Evolutionary conservation across 345 rosid species (phyloP).

Genomic region (Eucalyptus fibrosa): DNA sequence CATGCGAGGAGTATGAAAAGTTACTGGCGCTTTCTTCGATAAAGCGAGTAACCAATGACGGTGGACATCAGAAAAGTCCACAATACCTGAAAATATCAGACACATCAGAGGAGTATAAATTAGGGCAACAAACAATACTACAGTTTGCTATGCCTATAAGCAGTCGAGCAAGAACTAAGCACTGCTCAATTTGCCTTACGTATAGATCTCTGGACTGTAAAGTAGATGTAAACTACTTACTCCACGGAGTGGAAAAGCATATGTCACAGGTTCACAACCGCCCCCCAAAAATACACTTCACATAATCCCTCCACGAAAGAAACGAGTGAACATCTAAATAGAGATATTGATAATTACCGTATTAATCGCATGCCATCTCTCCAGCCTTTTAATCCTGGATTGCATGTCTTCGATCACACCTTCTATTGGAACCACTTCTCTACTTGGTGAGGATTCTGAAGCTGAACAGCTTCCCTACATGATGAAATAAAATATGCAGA

Average conservation of each 20-base stretch:
- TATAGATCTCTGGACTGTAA: background rate
- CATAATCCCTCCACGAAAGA: background rate
- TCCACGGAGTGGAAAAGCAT: background rate
- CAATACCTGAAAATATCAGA: constrained; percentile 41
- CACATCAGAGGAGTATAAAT: background rate
- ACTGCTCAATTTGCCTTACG: background rate
- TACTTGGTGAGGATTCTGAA: constrained; percentile 69
- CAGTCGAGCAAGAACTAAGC: background rate
- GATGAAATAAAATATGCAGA: background rate
- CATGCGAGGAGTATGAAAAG: background rate
- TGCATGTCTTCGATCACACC: constrained; percentile 87
- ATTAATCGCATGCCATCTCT: constrained; percentile 89
- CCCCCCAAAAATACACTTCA: background rate
- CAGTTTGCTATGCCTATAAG: background rate
- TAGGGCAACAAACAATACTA: background rate
- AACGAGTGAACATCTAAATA: background rate
- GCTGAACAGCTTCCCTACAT: constrained; percentile 57
- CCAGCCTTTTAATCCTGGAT: constrained; percentile 72
- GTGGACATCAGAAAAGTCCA: constrained; percentile 99
- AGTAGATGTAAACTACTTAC: background rate
- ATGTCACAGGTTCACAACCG: background rate
- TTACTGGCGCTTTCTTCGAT: constrained; percentile 76
- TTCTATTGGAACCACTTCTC: constrained; percentile 61
- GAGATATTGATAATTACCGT: constrained; percentile 27
- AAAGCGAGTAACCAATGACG: constrained; percentile 87